Conservation (phyloP, 441 rosid species). For the Populus hybrid region DNA sequence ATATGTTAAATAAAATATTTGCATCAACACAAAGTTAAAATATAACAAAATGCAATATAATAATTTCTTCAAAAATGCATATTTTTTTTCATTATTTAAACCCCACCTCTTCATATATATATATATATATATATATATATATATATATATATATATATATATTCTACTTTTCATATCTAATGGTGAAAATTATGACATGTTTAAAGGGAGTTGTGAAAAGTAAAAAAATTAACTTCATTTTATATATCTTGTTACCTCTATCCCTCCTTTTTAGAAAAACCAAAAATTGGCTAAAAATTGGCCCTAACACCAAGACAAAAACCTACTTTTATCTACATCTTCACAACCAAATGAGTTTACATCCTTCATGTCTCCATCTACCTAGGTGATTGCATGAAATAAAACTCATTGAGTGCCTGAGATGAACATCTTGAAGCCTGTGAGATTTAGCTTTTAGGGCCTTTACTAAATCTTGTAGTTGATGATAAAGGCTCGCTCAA, state of each 20-base stretch:
- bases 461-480: background rate
- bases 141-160: no score
- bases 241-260: background rate
- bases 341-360: background rate
- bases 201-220: background rate
- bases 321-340: no score
- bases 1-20: background rate
- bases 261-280: background rate
- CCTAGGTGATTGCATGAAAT: no score
- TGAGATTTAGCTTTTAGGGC: background rate
- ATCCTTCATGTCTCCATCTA: background rate
- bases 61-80: no score
- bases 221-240: no score
- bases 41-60: background rate
- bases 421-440: background rate
- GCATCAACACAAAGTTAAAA: background rate
- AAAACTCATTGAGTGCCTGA: no score
- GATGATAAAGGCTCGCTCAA: background rate
- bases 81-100: background rate
- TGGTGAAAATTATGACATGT: no score
- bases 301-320: no score
- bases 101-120: no score
- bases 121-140: no score
- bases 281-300: background rate
- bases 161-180: no score